A percentile compares a stretch with the other conserved stretches of the same genome.
phyloP scores from a whole-genome alignment of 1,139 yeast species.

The Entelexis sorbosivorans region DNA sequence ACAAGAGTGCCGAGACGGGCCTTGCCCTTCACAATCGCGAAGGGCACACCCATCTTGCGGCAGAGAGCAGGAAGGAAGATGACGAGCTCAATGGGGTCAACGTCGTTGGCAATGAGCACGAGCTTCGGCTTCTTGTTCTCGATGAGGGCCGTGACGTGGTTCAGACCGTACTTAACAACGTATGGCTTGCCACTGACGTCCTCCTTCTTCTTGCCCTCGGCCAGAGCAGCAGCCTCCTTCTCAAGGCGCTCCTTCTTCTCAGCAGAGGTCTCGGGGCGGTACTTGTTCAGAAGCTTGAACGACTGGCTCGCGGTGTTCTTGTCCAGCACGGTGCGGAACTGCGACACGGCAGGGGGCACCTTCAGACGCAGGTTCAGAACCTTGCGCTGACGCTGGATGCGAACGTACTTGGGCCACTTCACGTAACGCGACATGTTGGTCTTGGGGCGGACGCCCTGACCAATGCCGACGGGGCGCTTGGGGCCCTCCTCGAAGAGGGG shows the following conservation, averaged over 20 bases:
- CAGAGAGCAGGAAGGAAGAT: conserved; percentile 95
- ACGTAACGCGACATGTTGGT: conserved; percentile 92
- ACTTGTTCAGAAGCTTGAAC: conserved; percentile 93
- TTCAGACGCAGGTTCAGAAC: conserved; percentile 86
- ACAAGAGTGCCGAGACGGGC: conserved; percentile 96
- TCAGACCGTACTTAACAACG: conserved; percentile 92
- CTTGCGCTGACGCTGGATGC: conserved; percentile 96
- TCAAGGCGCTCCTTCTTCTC: conserved; percentile 98
- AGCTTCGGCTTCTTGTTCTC: conserved; percentile 98
- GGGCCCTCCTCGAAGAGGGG: conserved; percentile 81
- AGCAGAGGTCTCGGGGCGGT: conserved; percentile 93
- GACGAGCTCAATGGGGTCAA: conserved; percentile 96
- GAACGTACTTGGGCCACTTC: conserved; percentile 97
- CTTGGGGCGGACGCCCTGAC: conserved; percentile 88
- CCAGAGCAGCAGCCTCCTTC: conserved; percentile 97
- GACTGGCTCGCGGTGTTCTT: conserved; percentile 97
- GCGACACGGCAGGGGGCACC: conserved; percentile 97
- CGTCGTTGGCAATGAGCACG: conserved; percentile 95
- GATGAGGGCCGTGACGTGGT: conserved; percentile 91
- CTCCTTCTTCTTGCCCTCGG: conserved; percentile 93
- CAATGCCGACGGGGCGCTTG: conserved; percentile 81
- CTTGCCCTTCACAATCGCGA: conserved; percentile 97
- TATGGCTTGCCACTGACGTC: conserved; percentile 94
- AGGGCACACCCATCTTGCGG: conserved; percentile 98
- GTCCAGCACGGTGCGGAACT: conserved; percentile 90